These are phyloP conservation scores for Argentina anserina DNA, from an alignment of 306 rosid genomes.

Conservation along the genomic window DNA sequence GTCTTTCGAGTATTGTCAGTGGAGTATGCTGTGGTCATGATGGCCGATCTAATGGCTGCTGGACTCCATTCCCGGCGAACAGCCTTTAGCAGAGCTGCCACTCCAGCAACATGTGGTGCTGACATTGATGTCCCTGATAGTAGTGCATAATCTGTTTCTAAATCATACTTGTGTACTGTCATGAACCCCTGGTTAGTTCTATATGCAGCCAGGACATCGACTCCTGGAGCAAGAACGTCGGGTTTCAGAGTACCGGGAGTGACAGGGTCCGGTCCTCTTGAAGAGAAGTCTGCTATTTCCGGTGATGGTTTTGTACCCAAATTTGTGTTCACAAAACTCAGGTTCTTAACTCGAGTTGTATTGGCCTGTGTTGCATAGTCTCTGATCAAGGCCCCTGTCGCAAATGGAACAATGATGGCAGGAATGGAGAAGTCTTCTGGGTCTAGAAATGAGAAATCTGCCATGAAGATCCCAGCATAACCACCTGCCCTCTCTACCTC, in stretches of 20 bases:
- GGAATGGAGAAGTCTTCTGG: conserved; percentile 5
- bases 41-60: conserved; percentile 12
- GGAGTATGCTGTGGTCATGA: conserved; percentile 18
- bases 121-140: conserved; percentile 9
- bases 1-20: background rate
- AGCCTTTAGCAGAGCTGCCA: conserved; percentile 9
- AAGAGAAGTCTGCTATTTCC: conserved; percentile 9
- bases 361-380: background rate
- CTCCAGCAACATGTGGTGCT: conserved; percentile 1
- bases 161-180: background rate
- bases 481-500: background rate
- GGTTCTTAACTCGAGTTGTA: background rate
- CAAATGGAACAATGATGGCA: background rate
- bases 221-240: conserved; percentile 12
- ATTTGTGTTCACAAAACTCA: background rate
- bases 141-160: background rate
- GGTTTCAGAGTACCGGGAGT: conserved; percentile 16
- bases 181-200: background rate
- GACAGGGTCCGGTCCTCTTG: conserved; percentile 7
- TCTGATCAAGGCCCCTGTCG: background rate
- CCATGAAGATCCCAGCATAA: conserved; percentile 8
- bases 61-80: conserved; percentile 16
- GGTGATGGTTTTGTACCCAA: conserved; percentile 15
- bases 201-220: background rate
- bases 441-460: background rate